Conservation (phyloP, 1,139 yeast genomes). For the Spencermartinsiella ligniputridi region DNA sequence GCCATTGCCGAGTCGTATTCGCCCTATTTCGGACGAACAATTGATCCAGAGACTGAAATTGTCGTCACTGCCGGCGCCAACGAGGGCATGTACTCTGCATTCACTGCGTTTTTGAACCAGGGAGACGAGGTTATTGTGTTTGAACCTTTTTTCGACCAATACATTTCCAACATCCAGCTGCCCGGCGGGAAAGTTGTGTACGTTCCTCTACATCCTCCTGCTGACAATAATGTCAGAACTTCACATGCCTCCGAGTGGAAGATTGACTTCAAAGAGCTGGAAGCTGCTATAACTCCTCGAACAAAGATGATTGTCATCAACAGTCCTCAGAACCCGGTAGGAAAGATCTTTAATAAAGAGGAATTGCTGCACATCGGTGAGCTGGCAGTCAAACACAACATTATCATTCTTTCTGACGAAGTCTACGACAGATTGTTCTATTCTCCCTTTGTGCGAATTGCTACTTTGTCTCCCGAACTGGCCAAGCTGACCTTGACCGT, state of each 20-base stretch:
- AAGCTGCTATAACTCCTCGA: constrained; percentile 59
- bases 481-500: constrained; percentile 78
- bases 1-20: constrained; percentile 70
- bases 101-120: constrained; percentile 76
- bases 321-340: constrained; percentile 95
- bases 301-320: constrained; percentile 86
- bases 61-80: constrained; percentile 94
- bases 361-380: constrained; percentile 75
- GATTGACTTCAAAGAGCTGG: constrained; percentile 72
- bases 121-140: constrained; percentile 98
- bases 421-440: constrained; percentile 89
- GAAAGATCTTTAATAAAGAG: constrained; percentile 73
- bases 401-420: constrained; percentile 83
- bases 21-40: constrained; percentile 55
- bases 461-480: constrained; percentile 73
- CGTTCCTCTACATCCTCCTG: constrained; percentile 83
- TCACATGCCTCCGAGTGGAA: constrained; percentile 85
- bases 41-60: constrained; percentile 57
- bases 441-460: constrained; percentile 73
- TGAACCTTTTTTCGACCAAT: constrained; percentile 96
- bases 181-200: constrained; percentile 89
- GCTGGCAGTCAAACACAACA: constrained; percentile 75
- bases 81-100: constrained; percentile 83
- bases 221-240: constrained; percentile 55
- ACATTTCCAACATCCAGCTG: constrained; percentile 86